Conservation (phyloP, 345 rosid species). For the Xanthoceras sorbifolium region DNA sequence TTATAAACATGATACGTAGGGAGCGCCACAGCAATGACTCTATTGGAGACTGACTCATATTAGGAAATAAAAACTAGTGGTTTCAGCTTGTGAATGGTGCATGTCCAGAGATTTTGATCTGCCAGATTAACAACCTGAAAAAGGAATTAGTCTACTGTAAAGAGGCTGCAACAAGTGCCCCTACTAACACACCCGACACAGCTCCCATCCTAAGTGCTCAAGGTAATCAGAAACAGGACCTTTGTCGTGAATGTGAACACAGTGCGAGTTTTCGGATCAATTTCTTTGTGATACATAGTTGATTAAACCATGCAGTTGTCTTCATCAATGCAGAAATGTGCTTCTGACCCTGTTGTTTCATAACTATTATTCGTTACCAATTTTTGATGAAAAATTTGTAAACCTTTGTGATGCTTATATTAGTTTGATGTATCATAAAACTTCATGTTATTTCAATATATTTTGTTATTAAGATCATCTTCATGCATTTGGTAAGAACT, state of each 20-base stretch:
- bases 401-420: conserved; percentile 1
- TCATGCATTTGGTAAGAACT: no score
- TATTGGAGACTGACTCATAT: conserved; percentile 39
- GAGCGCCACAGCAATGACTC: conserved; percentile 67
- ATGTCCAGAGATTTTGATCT: conserved; percentile 15
- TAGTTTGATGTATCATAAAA: conserved; percentile 5
- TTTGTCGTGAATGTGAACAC: background rate
- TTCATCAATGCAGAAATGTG: conserved; percentile 19
- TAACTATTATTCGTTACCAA: conserved; percentile 28
- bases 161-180: conserved; percentile 14
- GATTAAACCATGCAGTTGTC: conserved; percentile 22
- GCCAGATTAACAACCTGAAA: conserved; percentile 6
- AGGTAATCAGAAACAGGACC: conserved; percentile 3
- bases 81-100: conserved; percentile 21
- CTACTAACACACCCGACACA: conserved; percentile 3
- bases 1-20: conserved; percentile 72
- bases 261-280: conserved; percentile 24
- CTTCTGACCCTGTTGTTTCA: conserved; percentile 34
- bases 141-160: conserved; percentile 16
- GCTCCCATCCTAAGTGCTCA: conserved; percentile 13
- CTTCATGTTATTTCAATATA: background rate
- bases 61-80: conserved; percentile 8
- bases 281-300: conserved; percentile 26
- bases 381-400: conserved; percentile 36
- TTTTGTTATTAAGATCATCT: background rate